phyloP scores from a whole-genome alignment of 805 yeast genomes.

The Myxozyma lipomycoides region DNA sequence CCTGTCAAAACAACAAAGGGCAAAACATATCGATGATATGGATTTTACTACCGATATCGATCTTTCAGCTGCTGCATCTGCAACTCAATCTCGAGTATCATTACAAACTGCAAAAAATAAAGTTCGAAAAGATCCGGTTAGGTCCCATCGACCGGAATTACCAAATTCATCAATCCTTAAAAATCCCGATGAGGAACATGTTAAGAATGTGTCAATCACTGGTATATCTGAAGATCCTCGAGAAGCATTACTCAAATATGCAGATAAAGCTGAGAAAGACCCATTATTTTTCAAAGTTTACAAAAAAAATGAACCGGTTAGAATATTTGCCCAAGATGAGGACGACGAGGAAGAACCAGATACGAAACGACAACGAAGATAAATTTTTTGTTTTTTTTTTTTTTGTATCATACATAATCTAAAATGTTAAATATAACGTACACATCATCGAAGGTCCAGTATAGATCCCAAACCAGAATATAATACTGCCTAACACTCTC shows the following conservation, averaged over 20 bases:
- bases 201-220: constrained; percentile 24
- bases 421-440: constrained; percentile 75
- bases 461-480: constrained; percentile 90
- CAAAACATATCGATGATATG: constrained; percentile 38
- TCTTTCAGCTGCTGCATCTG: constrained; percentile 30
- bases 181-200: constrained; percentile 28
- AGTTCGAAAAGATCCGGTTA: constrained; percentile 14
- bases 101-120: constrained; percentile 8
- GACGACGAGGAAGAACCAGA: constrained; percentile 25
- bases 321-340: constrained; percentile 10
- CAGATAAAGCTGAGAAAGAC: constrained; percentile 32
- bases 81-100: constrained; percentile 4
- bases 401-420: constrained; percentile 12
- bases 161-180: constrained; percentile 29
- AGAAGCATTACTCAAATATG: constrained; percentile 36
- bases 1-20: constrained; percentile 31
- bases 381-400: no score
- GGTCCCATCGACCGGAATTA: constrained; percentile 27
- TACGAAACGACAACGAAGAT: neutral
- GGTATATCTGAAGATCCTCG: constrained; percentile 35
- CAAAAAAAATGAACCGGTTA: constrained; percentile 27
- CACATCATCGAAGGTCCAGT: constrained; percentile 87
- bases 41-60: constrained; percentile 32
- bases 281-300: constrained; percentile 28
- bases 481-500: constrained; percentile 65